phyloP scores from a whole-genome alignment of 2,329 filamentous ascomycete genomes.

The Cladosporium sp. region DNA sequence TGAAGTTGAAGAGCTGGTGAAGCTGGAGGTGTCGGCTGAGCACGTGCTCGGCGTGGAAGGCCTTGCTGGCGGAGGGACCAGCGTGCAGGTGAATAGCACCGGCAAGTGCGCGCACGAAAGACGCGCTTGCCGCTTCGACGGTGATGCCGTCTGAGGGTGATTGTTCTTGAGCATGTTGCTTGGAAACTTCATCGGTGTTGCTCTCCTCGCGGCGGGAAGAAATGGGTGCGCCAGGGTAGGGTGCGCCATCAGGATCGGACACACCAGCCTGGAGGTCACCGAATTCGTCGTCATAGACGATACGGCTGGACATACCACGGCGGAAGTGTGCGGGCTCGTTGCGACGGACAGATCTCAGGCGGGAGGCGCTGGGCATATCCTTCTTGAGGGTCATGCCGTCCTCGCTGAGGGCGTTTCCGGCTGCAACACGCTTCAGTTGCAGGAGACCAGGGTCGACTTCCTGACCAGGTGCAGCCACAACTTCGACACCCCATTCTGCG shows the following conservation, averaged over 20 bases:
- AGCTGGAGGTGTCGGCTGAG: constrained; percentile 51
- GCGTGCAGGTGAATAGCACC: constrained; percentile 83
- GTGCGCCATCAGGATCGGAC: constrained; percentile 13
- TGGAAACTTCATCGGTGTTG: constrained; percentile 10
- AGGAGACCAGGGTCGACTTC: constrained; percentile 90
- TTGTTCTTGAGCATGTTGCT: constrained; percentile 11
- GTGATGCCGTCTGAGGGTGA: constrained; percentile 34
- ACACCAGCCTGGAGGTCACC: constrained; percentile 55
- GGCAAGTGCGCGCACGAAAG: constrained; percentile 77
- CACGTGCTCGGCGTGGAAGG: constrained; percentile 80
- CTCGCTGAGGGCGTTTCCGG: constrained; percentile 37
- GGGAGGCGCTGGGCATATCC: constrained; percentile 23
- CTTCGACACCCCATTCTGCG: constrained; percentile 86
- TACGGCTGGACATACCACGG: constrained; percentile 68
- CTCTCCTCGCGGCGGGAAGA: not conserved
- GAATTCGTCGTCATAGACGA: constrained; percentile 81
- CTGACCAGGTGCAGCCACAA: constrained; percentile 76
- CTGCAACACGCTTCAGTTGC: constrained; percentile 61
- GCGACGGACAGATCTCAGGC: constrained; percentile 35
- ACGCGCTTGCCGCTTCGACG: constrained; percentile 60
- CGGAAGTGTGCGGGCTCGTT: constrained; percentile 54
- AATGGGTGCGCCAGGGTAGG: constrained; percentile 3
- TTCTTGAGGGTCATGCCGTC: constrained; percentile 26
- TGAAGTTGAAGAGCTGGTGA: constrained; percentile 75
- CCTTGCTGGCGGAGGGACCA: constrained; percentile 71